Percentiles rank a stretch among this genome's conserved stretches.
phyloP scores from a whole-genome alignment of 73 alveolate genomes.

The Paramecium bursaria region DNA sequence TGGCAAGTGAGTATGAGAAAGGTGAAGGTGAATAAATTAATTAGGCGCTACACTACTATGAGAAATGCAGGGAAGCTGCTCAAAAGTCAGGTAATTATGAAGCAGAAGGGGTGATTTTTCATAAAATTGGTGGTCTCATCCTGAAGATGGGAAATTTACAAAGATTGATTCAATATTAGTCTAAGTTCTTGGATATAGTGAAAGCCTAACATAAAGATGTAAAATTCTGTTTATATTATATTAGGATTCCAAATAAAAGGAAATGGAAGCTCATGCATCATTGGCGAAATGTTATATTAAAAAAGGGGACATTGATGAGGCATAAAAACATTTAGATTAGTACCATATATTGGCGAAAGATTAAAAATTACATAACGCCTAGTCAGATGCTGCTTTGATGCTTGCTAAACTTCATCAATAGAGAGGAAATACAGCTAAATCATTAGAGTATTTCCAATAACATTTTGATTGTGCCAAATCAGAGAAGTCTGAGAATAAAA shows the following conservation, averaged over 20 bases:
- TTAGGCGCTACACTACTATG: slow-evolving; percentile 61
- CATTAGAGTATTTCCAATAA: slow-evolving; percentile 64
- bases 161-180: slow-evolving; percentile 58
- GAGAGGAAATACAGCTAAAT: slow-evolving; percentile 71
- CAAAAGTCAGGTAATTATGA: slow-evolving; percentile 64
- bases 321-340: slow-evolving; percentile 65
- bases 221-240: neutral
- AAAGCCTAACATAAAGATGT: slow-evolving; percentile 58
- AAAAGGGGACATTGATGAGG: slow-evolving; percentile 61
- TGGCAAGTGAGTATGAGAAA: slow-evolving; percentile 64
- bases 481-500: slow-evolving; percentile 67
- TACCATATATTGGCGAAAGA: slow-evolving; percentile 63
- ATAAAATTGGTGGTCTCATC: slow-evolving; percentile 62
- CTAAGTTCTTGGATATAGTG: slow-evolving; percentile 61
- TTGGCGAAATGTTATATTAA: slow-evolving; percentile 66
- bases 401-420: slow-evolving; percentile 56
- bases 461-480: slow-evolving; percentile 73
- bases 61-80: slow-evolving; percentile 68
- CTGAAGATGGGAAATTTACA: slow-evolving; percentile 41
- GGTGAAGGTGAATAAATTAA: slow-evolving; percentile 60
- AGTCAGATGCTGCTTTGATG: slow-evolving; percentile 71
- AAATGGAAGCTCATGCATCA: slow-evolving; percentile 72
- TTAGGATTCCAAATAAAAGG: slow-evolving; percentile 66
- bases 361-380: slow-evolving; percentile 56
- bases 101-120: slow-evolving; percentile 65